Base-by-base conservation (phyloP, 2,329 filamentous ascomycete genomes). In the Cytospora piceicola region DNA sequence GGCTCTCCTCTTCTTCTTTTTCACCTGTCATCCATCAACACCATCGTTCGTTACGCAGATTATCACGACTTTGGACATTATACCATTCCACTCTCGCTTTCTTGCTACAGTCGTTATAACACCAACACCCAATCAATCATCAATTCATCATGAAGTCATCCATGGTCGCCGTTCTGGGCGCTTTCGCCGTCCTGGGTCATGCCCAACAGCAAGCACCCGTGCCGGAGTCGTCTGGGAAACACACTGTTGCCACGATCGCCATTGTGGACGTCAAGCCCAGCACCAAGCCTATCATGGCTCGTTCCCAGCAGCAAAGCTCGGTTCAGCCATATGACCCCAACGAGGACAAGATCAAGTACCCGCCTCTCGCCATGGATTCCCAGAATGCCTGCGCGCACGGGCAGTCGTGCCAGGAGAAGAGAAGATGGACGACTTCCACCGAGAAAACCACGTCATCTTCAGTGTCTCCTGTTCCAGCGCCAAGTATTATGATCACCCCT, bases 121-220 rank as follows among this genome's bases (percentile, higher is more conserved):
- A 22, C n/a, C 46, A 49, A 49, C 24, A 49, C 46, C 46, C 46
- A 15, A 15, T 17, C n/a, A 49, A 3, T 24, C n/a, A 20, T 20
- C n/a, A n/a, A 49, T 24, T 49, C n/a, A 49, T 24, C 39, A 57
- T 63, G 61, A 63, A 63, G 42, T 54, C 42, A 15, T 57, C 17
- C n/a, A 7, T 39, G n/a, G 29, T 63, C 9, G 11, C 51, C 20
- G 20, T 42, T 46, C 14, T 57, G 20, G 61, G 53, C 17, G 22
- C 17, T 17, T 29, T 63, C 29, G 54, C 53, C 27, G 51, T 24
- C 51, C 42, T 51, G 22, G 29, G 39, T 22, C 53, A 57, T 6
- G 53, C 60, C 3, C n/a, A n/a, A n/a, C 56, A 54, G 60, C 29
- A 53, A 36, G 12, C n/a, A 17, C 42, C 51, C 22, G n/a, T n/a